Evolutionary conservation across 805 yeast species (phyloP).

Genomic region (Lipomyces spencermartinsiae): DNA sequence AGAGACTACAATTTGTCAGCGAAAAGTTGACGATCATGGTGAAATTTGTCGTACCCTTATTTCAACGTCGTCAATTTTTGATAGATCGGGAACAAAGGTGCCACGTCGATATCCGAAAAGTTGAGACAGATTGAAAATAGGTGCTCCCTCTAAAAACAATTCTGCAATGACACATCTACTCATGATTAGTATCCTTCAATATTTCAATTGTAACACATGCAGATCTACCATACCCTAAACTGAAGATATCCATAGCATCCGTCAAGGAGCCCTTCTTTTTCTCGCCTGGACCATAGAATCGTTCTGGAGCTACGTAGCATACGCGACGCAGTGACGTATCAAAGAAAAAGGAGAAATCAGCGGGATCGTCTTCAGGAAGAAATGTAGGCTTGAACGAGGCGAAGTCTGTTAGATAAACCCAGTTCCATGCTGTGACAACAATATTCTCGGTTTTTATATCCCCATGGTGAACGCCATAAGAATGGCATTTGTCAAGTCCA

Average conservation of each 20-base stretch:
- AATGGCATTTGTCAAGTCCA: conserved; percentile 70
- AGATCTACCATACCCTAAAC: conserved; percentile 43
- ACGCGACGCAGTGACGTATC: conserved; percentile 86
- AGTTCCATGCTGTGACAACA: conserved; percentile 84
- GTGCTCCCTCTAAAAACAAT: conserved; percentile 81
- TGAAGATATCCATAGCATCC: conserved; percentile 72
- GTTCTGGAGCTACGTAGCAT: conserved; percentile 94
- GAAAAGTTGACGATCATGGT: not conserved
- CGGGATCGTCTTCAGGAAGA: conserved; percentile 91
- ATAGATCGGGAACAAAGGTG: conserved; percentile 69
- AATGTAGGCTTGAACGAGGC: conserved; percentile 82
- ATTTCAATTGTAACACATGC: not conserved
- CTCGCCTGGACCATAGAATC: conserved; percentile 57
- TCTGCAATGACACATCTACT: conserved; percentile 82
- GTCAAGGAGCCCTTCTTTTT: conserved; percentile 51
- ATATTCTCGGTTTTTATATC: conserved; percentile 92
- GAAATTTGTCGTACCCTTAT: conserved; percentile 50
- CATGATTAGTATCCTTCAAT: not conserved
- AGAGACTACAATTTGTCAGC: conserved; percentile 44
- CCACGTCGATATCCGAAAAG: conserved; percentile 78
- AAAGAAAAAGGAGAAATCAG: conserved; percentile 87
- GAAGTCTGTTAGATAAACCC: conserved; percentile 83
- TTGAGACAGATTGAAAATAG: conserved; percentile 85
- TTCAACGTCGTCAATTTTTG: conserved; percentile 57
- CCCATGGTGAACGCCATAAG: conserved; percentile 72